Percentiles rank a stretch among this genome's conserved stretches.
These are phyloP conservation scores for Sphaerostilbella broomeana DNA, from an alignment of 2,329 filamentous ascomycete genomes.

Conservation along the genomic window DNA sequence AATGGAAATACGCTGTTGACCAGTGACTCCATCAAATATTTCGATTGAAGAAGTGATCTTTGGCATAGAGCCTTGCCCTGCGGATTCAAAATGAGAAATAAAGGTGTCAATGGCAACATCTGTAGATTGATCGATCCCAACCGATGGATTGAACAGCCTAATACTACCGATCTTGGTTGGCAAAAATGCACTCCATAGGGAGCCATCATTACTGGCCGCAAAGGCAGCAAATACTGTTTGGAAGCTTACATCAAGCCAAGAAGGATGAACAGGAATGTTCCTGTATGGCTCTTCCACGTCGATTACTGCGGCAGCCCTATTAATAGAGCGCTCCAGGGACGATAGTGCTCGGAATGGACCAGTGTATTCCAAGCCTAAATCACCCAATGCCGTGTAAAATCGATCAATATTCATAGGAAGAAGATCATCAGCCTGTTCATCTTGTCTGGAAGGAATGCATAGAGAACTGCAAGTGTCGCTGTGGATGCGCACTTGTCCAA, in stretches of 20 bases:
- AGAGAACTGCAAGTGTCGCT: not conserved
- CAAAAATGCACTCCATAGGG: not conserved
- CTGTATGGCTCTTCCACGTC: not conserved
- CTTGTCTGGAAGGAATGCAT: not conserved
- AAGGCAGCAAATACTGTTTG: slow-evolving; percentile 1
- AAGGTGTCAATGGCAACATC: too few relatives aligned
- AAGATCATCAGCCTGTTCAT: not conserved
- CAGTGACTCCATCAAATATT: too few relatives aligned
- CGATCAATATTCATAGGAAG: slow-evolving; percentile 15
- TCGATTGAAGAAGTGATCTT: too few relatives aligned
- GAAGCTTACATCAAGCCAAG: not conserved
- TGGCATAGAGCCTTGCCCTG: too few relatives aligned
- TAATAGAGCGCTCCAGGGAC: not conserved
- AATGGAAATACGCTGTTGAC: too few relatives aligned
- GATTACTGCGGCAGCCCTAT: not conserved
- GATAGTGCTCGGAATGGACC: slow-evolving; percentile 17
- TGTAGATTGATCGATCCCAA: too few relatives aligned
- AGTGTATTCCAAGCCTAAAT: slow-evolving; percentile 16
- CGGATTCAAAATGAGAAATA: too few relatives aligned
- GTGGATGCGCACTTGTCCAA: too few relatives aligned
- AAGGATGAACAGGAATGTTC: not conserved
- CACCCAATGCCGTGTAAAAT: slow-evolving; percentile 17
- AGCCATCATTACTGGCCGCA: not conserved
- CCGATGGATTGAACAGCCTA: too few relatives aligned
- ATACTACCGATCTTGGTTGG: too few relatives aligned